Evolutionary conservation across 306 rosid species (phyloP), one percentile per base, ranked within the genome.

Genomic region (Hylodesmum podocarpum): DNA sequence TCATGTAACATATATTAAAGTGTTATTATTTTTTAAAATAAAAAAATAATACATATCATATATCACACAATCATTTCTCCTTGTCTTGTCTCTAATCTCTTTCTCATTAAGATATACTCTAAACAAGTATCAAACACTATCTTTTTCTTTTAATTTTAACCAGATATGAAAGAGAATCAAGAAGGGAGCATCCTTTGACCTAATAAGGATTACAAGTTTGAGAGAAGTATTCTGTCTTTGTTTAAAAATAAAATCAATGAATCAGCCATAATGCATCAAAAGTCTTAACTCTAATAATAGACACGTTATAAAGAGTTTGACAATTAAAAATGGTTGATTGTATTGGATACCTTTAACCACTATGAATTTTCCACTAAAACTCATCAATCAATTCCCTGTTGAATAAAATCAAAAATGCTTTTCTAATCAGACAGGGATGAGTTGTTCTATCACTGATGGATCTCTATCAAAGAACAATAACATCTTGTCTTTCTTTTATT

Each of bases 271-370:
- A 21, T 64, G 55, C 12, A 29, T 25, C 25, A 24, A 15, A 79
- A 55, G 76, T 73, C 70, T 13, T 6, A 21, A 44, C 70, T 64
- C 68, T 55, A 59, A 66, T 73, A 63, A 64, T 66, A 25, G 46
- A 43, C n/a, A 64, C 61, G 29, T 46, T 41, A 22, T 24, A 73
- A 43, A 24, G 13, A 5, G 16, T n/a, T n/a, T 31, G 70, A 64
- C 3, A 0, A 24, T 10, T 34, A 31, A 50, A 67, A 54, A 65
- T 37, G 34, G 3, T 78, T 58, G 12, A 22, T 18, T 46, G 44
- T 37, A 59, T 78, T 58, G 82, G 76, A 70, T 69, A 33, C 71
- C 61, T 51, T 41, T 54, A 55, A 58, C 72, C 31, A 61, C 78
- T 46, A 6, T 3, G 1, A 46, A 76, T 81, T 76, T 76, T n/a